These are phyloP conservation scores for Penicillium goetzii DNA, from an alignment of 495 filamentous ascomycete species.

Conservation along the genomic window DNA sequence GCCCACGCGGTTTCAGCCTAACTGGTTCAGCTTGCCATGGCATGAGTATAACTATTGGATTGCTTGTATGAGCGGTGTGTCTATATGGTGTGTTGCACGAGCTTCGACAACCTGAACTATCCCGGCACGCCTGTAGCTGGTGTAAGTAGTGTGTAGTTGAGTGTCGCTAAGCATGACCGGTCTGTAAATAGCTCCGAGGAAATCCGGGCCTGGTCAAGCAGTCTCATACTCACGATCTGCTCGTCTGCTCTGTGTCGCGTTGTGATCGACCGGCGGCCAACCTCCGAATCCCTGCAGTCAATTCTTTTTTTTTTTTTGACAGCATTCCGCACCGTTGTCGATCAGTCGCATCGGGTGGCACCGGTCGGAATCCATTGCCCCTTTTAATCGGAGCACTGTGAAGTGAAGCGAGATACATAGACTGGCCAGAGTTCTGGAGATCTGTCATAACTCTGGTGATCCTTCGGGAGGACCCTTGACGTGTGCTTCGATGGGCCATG, in stretches of 20 bases:
- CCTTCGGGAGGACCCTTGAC: conserved; percentile 11
- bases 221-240: neutral
- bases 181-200: neutral
- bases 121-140: neutral
- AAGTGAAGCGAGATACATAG: neutral
- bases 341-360: conserved; percentile 20
- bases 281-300: conserved; percentile 10
- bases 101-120: neutral
- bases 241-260: conserved; percentile 11
- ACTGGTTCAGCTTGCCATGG: conserved; percentile 5
- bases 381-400: conserved; percentile 10
- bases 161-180: neutral
- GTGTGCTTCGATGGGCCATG: conserved; percentile 13
- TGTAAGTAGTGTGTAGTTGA: neutral
- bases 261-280: conserved; percentile 2
- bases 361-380: conserved; percentile 10
- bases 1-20: conserved; percentile 6
- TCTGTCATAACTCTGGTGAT: conserved; percentile 22
- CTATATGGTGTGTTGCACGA: conserved; percentile 3
- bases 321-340: conserved; percentile 28
- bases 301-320: conserved; percentile 20
- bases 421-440: conserved; percentile 9
- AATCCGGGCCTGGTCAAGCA: neutral
- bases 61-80: conserved; percentile 11
- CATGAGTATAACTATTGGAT: neutral